Conservation (phyloP, 176 grass and related monocot genomes). For the Rhynchospora breviuscula region DNA sequence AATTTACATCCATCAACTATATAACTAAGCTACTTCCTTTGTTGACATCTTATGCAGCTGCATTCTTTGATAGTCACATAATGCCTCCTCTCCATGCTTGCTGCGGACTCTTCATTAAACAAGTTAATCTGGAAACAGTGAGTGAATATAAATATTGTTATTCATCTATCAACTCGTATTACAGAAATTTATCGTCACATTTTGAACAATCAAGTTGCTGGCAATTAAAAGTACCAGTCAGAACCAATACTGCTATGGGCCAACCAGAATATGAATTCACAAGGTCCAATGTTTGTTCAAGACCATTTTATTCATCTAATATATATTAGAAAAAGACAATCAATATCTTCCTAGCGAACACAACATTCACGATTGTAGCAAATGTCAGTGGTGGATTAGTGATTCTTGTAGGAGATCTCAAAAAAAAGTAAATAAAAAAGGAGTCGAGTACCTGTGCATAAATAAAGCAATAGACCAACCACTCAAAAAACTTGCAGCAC, state of each 20-base stretch:
- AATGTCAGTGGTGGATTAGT: not conserved
- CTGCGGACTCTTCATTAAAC: not conserved
- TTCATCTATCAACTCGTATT: not conserved
- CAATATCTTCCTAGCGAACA: no score
- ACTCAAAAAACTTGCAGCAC: not conserved
- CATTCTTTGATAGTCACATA: not conserved
- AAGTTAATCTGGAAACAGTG: not conserved
- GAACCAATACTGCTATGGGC: not conserved
- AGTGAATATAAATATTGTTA: not conserved
- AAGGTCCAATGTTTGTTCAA: no score
- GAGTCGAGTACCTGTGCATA: slow-evolving; percentile 8
- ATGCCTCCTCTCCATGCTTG: not conserved
- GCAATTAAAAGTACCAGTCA: not conserved
- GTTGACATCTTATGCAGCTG: not conserved
- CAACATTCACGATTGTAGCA: no score
- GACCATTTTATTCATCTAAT: no score
- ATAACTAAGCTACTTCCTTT: not conserved
- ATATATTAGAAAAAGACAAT: no score
- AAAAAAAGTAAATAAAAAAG: not conserved
- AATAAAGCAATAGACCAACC: not conserved
- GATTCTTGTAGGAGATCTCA: not conserved
- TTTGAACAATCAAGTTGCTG: not conserved
- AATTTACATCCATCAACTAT: not conserved
- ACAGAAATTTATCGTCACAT: not conserved
- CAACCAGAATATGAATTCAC: not conserved